Evolutionary conservation across 345 rosid species (phyloP), one percentile per base, ranked within the genome.

Genomic region (Capsella bursapastoris): DNA sequence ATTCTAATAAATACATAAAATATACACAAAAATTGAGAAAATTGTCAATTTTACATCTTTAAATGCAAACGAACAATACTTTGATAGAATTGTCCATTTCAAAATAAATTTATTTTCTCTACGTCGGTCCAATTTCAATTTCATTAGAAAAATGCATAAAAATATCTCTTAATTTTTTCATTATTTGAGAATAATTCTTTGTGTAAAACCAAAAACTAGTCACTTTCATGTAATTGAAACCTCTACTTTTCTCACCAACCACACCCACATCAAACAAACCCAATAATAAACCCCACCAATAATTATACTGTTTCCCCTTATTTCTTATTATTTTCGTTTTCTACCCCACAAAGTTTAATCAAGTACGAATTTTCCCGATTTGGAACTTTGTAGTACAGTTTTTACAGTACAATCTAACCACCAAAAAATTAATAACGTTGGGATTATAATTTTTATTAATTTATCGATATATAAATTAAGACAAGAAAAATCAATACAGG

Each of bases 191-290:
- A 59, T 71, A 22, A 25, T 37, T 48, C 18, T 37, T 49, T 49
- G 0, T 22, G 5, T 34, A 3, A 59, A 67, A n/a, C 28, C 6
- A 32, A 38, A 38, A 50, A 38, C 9, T 6, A 1, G 67, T 71
- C 75, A 71, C 75, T 71, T 48, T 49, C 75, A 59, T 71, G 59
- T 25, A 35, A 60, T 49, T 27, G 60, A 27, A 49, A 49, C 75
- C 75, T 71, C 59, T 71, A 43, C 60, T 71, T 71, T 71, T 16
- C 68, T 49, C 13, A 35, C 66, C 43, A 71, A 71, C 59, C 29
- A 59, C 75, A 60, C 75, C 59, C 49, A 71, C 67, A 71, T 71
- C 58, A 48, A 70, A 59, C 67, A 18, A 22, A 22, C 63, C 40
- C 25, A 22, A 22, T 22, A 22, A 37, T 35, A 70, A 70, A 25